Percentiles rank a stretch among this genome's conserved stretches.
These are phyloP conservation scores for Kodamaea plutei DNA, from an alignment of 1,139 yeast species.

Conservation along the genomic window DNA sequence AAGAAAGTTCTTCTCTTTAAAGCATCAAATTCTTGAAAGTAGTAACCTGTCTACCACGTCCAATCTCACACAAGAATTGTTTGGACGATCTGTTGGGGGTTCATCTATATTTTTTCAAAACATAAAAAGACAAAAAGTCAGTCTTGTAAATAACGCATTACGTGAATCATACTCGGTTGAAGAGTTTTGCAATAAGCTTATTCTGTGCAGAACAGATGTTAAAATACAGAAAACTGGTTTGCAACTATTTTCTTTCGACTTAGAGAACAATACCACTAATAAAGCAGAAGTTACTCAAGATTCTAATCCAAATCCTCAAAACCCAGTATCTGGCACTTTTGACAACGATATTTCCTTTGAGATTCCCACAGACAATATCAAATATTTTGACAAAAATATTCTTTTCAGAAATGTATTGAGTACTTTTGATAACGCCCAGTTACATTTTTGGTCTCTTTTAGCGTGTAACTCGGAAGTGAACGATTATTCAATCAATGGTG, in stretches of 20 bases:
- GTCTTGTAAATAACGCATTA: conserved; percentile 17
- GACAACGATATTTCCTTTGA: conserved; percentile 7
- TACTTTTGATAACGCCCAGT: conserved; percentile 20
- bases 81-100: conserved; percentile 2
- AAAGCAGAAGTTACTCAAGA: too few relatives aligned
- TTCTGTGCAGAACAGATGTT: conserved; percentile 14
- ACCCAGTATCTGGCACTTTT: too few relatives aligned
- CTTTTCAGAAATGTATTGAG: conserved; percentile 16
- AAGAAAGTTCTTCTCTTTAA: conserved; percentile 22
- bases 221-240: conserved; percentile 25
- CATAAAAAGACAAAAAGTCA: conserved; percentile 20
- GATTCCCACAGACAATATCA: conserved; percentile 4
- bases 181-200: conserved; percentile 21
- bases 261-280: conserved; percentile 13
- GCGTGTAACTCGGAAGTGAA: conserved; percentile 27
- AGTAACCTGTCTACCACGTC: background rate
- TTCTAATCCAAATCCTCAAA: too few relatives aligned
- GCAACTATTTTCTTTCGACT: conserved; percentile 25
- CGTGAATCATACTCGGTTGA: conserved; percentile 13
- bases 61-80: conserved; percentile 4
- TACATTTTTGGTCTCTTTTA: conserved; percentile 35
- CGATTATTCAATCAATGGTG: too few relatives aligned
- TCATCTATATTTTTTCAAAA: conserved; percentile 1
- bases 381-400: conserved; percentile 10
- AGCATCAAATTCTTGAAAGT: conserved; percentile 4